Evolutionary conservation across 208 protist genomes (phyloP).

Genomic region (Sergeia podlipaevii): DNA sequence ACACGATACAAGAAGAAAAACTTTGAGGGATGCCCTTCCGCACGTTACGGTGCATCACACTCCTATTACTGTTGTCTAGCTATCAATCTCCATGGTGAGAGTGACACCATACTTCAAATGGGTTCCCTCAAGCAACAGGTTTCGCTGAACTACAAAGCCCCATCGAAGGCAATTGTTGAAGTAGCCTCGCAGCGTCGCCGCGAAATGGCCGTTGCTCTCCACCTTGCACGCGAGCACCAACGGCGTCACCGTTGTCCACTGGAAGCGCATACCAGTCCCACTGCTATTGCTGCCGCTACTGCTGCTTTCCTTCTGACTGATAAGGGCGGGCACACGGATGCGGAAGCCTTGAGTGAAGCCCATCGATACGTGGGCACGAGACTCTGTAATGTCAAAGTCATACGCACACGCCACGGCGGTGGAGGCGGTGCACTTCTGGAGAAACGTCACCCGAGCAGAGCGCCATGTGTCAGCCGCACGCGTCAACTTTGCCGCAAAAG

Average conservation of each 20-base stretch:
- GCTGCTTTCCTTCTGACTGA: constrained; percentile 18
- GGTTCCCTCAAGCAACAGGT: constrained; percentile 35
- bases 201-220: constrained; percentile 55
- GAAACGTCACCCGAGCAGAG: constrained; percentile 52
- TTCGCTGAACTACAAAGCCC: constrained; percentile 58
- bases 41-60: too few species aligned
- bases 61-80: too few species aligned
- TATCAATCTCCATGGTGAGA: constrained; percentile 73
- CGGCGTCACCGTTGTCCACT: constrained; percentile 37
- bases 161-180: constrained; percentile 70
- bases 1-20: too few species aligned
- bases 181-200: constrained; percentile 60
- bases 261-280: background rate
- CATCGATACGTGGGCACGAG: constrained; percentile 44
- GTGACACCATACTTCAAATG: constrained; percentile 45
- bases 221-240: constrained; percentile 71
- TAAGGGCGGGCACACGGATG: constrained; percentile 41
- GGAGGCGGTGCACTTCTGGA: constrained; percentile 54
- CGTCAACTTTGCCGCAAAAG: constrained; percentile 69
- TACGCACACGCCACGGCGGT: constrained; percentile 72
- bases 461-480: constrained; percentile 70
- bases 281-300: constrained; percentile 2
- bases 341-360: constrained; percentile 80
- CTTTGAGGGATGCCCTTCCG: too few species aligned
- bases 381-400: constrained; percentile 54